These are phyloP conservation scores for Metschnikowia hibisci DNA, from an alignment of 805 yeast genomes.

Conservation along the genomic window DNA sequence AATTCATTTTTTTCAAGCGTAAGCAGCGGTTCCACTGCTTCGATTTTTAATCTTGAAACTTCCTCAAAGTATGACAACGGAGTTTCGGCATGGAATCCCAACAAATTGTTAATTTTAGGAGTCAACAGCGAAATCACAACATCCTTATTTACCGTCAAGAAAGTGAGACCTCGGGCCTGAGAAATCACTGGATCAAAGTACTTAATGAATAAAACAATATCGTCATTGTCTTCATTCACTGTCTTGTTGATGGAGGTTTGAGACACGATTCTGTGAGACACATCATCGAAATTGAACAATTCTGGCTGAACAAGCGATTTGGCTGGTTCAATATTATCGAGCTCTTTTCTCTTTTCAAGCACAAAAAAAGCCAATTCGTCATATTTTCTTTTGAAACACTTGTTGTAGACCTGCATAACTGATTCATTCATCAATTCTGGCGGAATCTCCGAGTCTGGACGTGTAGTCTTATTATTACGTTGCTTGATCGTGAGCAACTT, in stretches of 20 bases:
- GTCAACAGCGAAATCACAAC: slow-evolving; percentile 41
- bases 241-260: not conserved
- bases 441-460: slow-evolving; percentile 48
- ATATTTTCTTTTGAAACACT: slow-evolving; percentile 43
- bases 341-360: slow-evolving; percentile 52
- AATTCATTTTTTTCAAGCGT: slow-evolving; percentile 57
- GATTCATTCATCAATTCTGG: slow-evolving; percentile 32
- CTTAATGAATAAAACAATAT: slow-evolving; percentile 49
- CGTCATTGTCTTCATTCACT: not conserved
- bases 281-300: slow-evolving; percentile 23
- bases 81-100: slow-evolving; percentile 35
- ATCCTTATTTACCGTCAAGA: slow-evolving; percentile 48
- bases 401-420: slow-evolving; percentile 50
- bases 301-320: slow-evolving; percentile 16
- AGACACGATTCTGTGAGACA: slow-evolving; percentile 15
- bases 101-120: slow-evolving; percentile 37
- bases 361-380: slow-evolving; percentile 57
- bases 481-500: slow-evolving; percentile 63
- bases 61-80: slow-evolving; percentile 55
- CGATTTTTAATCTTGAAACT: slow-evolving; percentile 50
- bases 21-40: slow-evolving; percentile 33
- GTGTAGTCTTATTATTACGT: slow-evolving; percentile 66
- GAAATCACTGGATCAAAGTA: slow-evolving; percentile 57
- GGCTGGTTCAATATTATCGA: slow-evolving; percentile 20
- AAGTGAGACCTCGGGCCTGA: slow-evolving; percentile 62